Evolutionary conservation across 495 filamentous ascomycete species (phyloP).

Genomic region (Poronia punctata): DNA sequence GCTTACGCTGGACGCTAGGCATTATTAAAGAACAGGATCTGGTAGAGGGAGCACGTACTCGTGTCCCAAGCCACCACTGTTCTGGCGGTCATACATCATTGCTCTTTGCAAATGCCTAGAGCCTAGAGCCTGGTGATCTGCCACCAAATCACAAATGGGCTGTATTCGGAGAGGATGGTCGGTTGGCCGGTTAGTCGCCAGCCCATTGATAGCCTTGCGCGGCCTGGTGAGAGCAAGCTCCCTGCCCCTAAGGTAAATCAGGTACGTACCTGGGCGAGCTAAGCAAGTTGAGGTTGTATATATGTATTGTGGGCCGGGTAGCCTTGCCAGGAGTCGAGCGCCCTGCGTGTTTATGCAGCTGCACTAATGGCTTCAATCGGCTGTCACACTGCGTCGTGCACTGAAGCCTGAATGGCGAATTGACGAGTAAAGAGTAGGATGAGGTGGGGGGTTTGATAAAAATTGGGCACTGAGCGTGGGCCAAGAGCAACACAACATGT

Average conservation of each 20-base stretch:
- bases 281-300: conserved; percentile 1
- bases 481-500: conserved; percentile 4
- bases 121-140: conserved; percentile 6
- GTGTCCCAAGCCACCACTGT: too few species aligned
- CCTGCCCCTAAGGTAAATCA: too few species aligned
- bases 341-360: conserved; percentile 6
- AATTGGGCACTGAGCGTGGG: conserved; percentile 13
- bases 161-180: too few species aligned
- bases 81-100: not conserved
- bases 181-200: not conserved
- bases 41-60: not conserved
- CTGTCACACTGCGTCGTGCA: conserved; percentile 6
- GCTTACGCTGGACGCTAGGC: too few species aligned
- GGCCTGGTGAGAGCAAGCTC: too few species aligned
- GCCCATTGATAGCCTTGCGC: conserved; percentile 7
- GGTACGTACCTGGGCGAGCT: not conserved
- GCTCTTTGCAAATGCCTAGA: not conserved
- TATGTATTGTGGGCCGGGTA: too few species aligned
- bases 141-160: too few species aligned
- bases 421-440: conserved; percentile 2
- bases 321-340: conserved; percentile 8
- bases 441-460: not conserved
- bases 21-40: too few species aligned
- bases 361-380: conserved; percentile 5
- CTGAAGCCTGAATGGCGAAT: conserved; percentile 7